A percentile compares a stretch with the other conserved stretches of the same genome.
phyloP scores from a whole-genome alignment of 2,329 filamentous ascomycete species.

The Grosmannia serpens region DNA sequence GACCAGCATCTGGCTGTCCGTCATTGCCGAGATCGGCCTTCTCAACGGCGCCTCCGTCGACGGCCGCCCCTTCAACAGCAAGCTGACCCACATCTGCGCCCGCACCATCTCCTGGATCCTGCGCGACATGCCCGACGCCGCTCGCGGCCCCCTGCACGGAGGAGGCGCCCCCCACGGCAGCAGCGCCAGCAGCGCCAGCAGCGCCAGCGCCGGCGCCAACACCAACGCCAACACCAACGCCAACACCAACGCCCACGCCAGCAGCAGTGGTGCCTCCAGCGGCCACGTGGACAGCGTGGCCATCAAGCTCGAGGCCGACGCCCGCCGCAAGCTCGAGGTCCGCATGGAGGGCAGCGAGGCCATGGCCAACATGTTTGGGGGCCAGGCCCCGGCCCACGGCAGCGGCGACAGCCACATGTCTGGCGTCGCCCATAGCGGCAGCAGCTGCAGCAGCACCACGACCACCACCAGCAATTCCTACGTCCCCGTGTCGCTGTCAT shows the following conservation, averaged over 20 bases:
- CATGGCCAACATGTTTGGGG: not conserved
- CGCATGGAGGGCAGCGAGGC: not conserved
- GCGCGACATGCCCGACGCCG: constrained; percentile 27
- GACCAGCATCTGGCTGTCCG: constrained; percentile 57
- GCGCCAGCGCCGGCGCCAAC: no score
- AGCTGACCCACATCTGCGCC: constrained; percentile 37
- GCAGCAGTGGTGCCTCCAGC: no score
- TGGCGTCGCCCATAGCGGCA: no score
- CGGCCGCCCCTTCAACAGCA: constrained; percentile 29
- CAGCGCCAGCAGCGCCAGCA: constrained; percentile 29
- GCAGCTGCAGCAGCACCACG: not conserved
- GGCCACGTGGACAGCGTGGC: constrained; percentile 33
- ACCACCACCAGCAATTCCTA: not conserved
- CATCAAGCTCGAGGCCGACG: constrained; percentile 9
- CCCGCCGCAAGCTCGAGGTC: constrained; percentile 7
- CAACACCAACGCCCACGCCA: constrained; percentile 15
- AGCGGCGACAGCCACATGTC: no score
- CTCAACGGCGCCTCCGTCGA: constrained; percentile 14
- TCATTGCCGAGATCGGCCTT: constrained; percentile 53
- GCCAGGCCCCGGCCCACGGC: not conserved
- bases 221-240: not conserved
- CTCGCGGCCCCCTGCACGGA: not conserved
- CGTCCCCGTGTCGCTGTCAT: not conserved
- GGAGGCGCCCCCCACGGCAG: constrained; percentile 30
- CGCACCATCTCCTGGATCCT: constrained; percentile 42